Conservation (phyloP, 2,329 filamentous ascomycete species). For the Alternaria rosae region DNA sequence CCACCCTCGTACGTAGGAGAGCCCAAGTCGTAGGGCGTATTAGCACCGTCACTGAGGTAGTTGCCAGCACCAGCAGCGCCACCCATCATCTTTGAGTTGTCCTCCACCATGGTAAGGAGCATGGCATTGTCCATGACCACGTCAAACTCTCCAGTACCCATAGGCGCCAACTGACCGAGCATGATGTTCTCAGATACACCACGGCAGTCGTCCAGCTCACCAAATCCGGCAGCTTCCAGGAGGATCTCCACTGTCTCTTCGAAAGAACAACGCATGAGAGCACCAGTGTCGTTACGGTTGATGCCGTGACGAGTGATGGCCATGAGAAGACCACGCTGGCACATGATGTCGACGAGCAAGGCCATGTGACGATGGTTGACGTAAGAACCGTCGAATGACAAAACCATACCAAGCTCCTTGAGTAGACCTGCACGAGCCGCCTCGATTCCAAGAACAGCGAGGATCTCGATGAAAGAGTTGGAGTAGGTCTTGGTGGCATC, state of each 20-base stretch:
- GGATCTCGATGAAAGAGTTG: constrained; percentile 94
- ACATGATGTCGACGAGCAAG: constrained; percentile 97
- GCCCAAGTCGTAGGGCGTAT: constrained; percentile 87
- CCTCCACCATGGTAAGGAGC: constrained; percentile 92
- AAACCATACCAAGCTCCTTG: constrained; percentile 86
- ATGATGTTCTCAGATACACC: constrained; percentile 99
- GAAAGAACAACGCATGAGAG: constrained; percentile 98
- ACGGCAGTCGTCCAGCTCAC: constrained; percentile 95
- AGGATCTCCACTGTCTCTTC: constrained; percentile 99
- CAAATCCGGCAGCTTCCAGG: constrained; percentile 90
- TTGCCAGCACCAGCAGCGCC: constrained; percentile 75
- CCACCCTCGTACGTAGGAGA: constrained; percentile 69
- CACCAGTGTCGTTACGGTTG: constrained; percentile 96
- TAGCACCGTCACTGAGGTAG: constrained; percentile 77
- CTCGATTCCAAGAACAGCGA: constrained; percentile 95
- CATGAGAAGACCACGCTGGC: constrained; percentile 89
- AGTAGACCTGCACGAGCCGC: constrained; percentile 87
- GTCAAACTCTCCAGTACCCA: constrained; percentile 96
- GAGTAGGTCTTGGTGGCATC: constrained; percentile 87
- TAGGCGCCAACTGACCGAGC: constrained; percentile 94
- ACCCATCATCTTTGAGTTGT: constrained; percentile 76
- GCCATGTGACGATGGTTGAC: constrained; percentile 98
- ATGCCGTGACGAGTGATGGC: constrained; percentile 98
- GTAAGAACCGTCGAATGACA: constrained; percentile 98
- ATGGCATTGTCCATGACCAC: constrained; percentile 92